Conservation (phyloP, 495 filamentous ascomycete genomes). For the Aspergillus saccharolyticus region DNA sequence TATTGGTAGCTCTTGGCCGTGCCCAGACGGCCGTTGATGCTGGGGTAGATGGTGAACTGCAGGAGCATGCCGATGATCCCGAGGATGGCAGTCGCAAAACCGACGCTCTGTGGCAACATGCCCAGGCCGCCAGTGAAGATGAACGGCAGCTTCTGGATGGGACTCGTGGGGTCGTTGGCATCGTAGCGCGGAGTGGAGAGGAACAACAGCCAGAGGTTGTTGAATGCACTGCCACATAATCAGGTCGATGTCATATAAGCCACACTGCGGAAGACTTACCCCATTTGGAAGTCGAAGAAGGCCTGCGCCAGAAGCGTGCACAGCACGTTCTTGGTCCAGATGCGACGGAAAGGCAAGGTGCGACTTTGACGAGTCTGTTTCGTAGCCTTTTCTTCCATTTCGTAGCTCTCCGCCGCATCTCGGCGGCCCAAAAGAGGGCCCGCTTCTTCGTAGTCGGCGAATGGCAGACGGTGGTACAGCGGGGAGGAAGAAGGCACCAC, state of each 20-base stretch:
- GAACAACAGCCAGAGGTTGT: conserved; percentile 79
- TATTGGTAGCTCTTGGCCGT: conserved; percentile 63
- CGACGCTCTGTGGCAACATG: conserved; percentile 67
- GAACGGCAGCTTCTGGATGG: conserved; percentile 53
- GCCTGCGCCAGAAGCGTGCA: conserved; percentile 63
- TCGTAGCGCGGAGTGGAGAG: conserved; percentile 74
- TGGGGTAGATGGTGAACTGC: conserved; percentile 73
- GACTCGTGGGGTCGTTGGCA: conserved; percentile 36
- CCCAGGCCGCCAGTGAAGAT: conserved; percentile 77
- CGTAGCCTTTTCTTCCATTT: conserved; percentile 36
- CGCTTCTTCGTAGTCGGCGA: conserved; percentile 36
- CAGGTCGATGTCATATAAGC: background rate
- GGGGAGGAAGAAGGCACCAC: conserved; percentile 34
- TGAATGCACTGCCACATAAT: conserved; percentile 55
- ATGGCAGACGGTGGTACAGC: conserved; percentile 32
- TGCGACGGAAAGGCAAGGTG: conserved; percentile 60
- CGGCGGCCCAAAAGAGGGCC: conserved; percentile 27
- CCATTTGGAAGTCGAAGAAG: conserved; percentile 70
- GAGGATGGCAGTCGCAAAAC: conserved; percentile 72
- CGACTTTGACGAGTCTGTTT: conserved; percentile 26
- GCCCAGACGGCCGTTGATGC: conserved; percentile 60
- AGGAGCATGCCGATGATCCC: conserved; percentile 72
- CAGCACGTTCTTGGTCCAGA: conserved; percentile 76
- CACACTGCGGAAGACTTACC: conserved; percentile 23
- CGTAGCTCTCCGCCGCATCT: conserved; percentile 34